A percentile compares a stretch with the other conserved stretches of the same genome.
These are phyloP conservation scores for Zalaria sp. DNA, from an alignment of 2,329 filamentous ascomycete species.

Conservation along the genomic window DNA sequence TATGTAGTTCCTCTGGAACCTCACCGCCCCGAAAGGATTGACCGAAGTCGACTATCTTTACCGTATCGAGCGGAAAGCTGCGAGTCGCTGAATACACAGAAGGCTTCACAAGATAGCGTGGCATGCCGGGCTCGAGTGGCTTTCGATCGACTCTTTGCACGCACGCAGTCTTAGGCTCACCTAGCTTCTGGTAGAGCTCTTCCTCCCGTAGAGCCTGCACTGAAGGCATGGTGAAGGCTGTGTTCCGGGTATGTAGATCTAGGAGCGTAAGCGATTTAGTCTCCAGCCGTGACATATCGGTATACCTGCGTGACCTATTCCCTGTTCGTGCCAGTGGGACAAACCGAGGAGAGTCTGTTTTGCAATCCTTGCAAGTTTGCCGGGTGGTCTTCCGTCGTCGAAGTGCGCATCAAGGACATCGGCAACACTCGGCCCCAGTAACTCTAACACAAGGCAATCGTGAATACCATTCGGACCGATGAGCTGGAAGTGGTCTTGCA, in stretches of 20 bases:
- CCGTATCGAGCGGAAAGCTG: constrained; percentile 4
- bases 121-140: constrained; percentile 9
- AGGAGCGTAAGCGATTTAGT: not conserved
- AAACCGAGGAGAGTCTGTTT: constrained; percentile 11
- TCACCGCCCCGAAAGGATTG: constrained; percentile 18
- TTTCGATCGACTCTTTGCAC: constrained; percentile 11
- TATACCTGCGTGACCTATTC: constrained; percentile 16
- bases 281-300: not conserved
- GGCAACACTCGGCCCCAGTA: constrained; percentile 24
- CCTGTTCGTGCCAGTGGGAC: constrained; percentile 10
- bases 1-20: constrained; percentile 17
- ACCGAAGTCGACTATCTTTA: constrained; percentile 25
- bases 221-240: constrained; percentile 12
- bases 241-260: constrained; percentile 17
- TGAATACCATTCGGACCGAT: constrained; percentile 31
- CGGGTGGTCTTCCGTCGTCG: constrained; percentile 23
- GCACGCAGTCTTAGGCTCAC: constrained; percentile 7
- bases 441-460: constrained; percentile 28
- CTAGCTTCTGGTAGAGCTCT: constrained; percentile 10
- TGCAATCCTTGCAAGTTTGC: constrained; percentile 18
- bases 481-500: constrained; percentile 24
- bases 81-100: not conserved
- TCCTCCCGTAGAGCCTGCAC: constrained; percentile 9
- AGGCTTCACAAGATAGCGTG: constrained; percentile 10
- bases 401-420: constrained; percentile 21